Evolutionary conservation across 495 filamentous ascomycete species (phyloP).

Genomic region (Elaphomyces granulatus): DNA sequence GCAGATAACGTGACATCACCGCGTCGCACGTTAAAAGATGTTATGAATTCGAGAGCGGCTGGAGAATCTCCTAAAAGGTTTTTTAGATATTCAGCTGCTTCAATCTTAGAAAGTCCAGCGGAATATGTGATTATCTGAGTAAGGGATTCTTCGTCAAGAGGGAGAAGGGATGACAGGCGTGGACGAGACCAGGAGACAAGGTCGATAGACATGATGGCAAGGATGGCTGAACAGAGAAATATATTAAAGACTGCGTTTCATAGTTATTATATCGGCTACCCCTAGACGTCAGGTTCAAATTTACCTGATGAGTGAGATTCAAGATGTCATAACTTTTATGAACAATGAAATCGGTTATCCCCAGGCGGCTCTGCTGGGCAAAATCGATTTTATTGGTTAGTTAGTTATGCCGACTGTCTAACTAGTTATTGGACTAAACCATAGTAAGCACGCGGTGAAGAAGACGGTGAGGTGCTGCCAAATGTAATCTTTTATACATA

Average conservation of each 20-base stretch:
- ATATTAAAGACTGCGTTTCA: background rate
- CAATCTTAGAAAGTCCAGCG: slow-evolving; percentile 51
- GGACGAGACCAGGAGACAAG: slow-evolving; percentile 42
- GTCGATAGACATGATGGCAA: slow-evolving; percentile 4
- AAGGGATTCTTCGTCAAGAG: slow-evolving; percentile 70
- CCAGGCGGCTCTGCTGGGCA: too few species aligned
- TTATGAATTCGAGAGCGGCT: slow-evolving; percentile 78
- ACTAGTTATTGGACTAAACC: too few species aligned
- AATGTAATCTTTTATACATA: too few species aligned
- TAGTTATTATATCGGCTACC: too few species aligned
- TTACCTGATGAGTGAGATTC: background rate
- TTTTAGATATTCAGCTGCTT: slow-evolving; percentile 70
- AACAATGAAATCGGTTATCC: too few species aligned
- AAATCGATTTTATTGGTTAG: too few species aligned
- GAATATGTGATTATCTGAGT: slow-evolving; percentile 72
- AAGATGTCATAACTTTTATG: too few species aligned
- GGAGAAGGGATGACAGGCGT: slow-evolving; percentile 63
- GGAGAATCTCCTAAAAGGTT: slow-evolving; percentile 79
- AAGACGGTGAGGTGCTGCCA: too few species aligned
- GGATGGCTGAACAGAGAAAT: background rate
- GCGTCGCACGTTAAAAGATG: slow-evolving; percentile 70
- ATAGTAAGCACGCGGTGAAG: too few species aligned
- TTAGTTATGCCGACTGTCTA: too few species aligned
- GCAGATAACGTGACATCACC: slow-evolving; percentile 22
- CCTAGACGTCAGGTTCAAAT: too few species aligned